These are phyloP conservation scores for Psilocybe azurescens DNA, from an alignment of 768 basidiomycete species.

Conservation along the genomic window DNA sequence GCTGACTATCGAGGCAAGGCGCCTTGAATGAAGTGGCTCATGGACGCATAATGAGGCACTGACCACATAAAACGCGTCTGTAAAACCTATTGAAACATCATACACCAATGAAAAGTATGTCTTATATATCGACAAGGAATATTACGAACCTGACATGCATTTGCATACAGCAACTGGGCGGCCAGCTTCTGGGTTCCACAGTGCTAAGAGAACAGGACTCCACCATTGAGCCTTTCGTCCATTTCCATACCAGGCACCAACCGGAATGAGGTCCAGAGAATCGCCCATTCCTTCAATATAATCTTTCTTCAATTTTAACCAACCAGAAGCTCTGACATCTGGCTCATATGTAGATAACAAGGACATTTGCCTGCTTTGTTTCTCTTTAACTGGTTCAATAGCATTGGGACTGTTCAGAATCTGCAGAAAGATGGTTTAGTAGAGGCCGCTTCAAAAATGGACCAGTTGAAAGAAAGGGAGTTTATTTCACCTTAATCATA, in stretches of 20 bases:
- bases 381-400: conserved; percentile 33
- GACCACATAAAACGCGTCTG: conserved; percentile 83
- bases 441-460: background rate
- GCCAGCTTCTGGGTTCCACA: conserved; percentile 69
- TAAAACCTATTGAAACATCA: conserved; percentile 86
- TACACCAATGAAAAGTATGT: conserved; percentile 4
- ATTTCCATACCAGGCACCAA: conserved; percentile 89
- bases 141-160: conserved; percentile 75
- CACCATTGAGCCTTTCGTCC: conserved; percentile 93
- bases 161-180: conserved; percentile 83
- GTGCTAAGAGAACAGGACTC: conserved; percentile 84
- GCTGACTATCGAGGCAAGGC: conserved; percentile 47
- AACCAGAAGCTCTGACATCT: conserved; percentile 85
- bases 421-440: conserved; percentile 35
- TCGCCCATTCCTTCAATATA: conserved; percentile 85
- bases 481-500: conserved; percentile 77
- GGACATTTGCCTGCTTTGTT: conserved; percentile 58
- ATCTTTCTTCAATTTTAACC: conserved; percentile 94
- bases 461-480: background rate
- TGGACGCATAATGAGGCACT: conserved; percentile 1
- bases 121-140: background rate
- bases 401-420: conserved; percentile 61
- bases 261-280: conserved; percentile 71
- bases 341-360: conserved; percentile 89
- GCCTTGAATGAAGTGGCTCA: background rate